A percentile compares a stretch with the other conserved stretches of the same genome.
Conservation (phyloP, 257 asterid species). For the Knoxia roxburghii region DNA sequence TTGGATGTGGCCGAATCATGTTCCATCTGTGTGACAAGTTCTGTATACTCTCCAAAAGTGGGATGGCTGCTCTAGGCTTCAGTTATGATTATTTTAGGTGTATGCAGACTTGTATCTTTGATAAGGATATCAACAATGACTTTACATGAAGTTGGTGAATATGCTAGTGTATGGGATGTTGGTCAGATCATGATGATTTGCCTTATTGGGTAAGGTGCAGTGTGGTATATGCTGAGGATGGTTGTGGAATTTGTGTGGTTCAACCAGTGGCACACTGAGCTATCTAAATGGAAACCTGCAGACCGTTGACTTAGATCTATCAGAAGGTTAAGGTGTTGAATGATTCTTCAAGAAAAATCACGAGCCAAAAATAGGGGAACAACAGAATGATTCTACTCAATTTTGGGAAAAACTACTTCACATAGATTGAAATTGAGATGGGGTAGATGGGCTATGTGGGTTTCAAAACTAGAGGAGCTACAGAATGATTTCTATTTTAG, state of each 20-base stretch:
- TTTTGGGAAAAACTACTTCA: not conserved
- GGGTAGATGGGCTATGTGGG: not conserved
- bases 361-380: not conserved
- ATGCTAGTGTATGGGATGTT: not conserved
- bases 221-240: not conserved
- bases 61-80: not conserved
- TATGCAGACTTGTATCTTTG: not conserved
- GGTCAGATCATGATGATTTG: not conserved
- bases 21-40: not conserved
- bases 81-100: not conserved
- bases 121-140: not conserved
- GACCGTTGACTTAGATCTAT: not conserved
- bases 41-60: not conserved
- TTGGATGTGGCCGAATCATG: not conserved
- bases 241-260: not conserved
- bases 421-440: not conserved
- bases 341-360: not conserved
- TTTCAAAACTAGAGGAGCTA: not conserved
- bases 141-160: not conserved
- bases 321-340: not conserved
- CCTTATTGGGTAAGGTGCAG: not conserved
- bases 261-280: not conserved
- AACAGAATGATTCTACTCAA: too few species aligned
- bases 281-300: not conserved
- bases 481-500: not conserved